phyloP scores from a whole-genome alignment of 495 filamentous ascomycete genomes.

The Lasiosphaeria miniovina region DNA sequence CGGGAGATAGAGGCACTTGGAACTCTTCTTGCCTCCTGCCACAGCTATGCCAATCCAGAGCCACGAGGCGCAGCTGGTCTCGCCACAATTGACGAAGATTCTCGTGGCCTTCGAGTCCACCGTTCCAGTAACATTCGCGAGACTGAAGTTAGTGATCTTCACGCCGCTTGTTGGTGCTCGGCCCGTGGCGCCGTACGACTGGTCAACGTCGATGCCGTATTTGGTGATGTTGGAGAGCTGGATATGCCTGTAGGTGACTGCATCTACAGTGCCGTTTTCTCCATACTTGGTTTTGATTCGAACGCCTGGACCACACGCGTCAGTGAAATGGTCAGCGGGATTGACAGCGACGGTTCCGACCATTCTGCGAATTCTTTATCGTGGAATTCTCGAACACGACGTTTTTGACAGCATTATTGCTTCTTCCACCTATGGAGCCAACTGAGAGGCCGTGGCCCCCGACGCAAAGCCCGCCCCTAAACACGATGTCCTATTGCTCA shows the following conservation, averaged over 20 bases:
- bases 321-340: no score
- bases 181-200: constrained; percentile 67
- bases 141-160: constrained; percentile 56
- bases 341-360: constrained; percentile 1
- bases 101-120: constrained; percentile 42
- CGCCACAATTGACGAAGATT: constrained; percentile 55
- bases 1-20: constrained; percentile 37
- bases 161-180: constrained; percentile 57
- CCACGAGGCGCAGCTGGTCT: constrained; percentile 47
- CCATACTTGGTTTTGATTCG: constrained; percentile 63
- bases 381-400: constrained; percentile 34
- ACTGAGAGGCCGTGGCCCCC: constrained; percentile 70
- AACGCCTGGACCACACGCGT: constrained; percentile 25
- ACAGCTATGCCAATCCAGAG: constrained; percentile 46
- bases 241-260: constrained; percentile 60
- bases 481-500: constrained; percentile 42
- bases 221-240: constrained; percentile 54
- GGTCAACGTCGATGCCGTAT: constrained; percentile 66
- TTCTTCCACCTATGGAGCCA: constrained; percentile 64
- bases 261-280: constrained; percentile 54
- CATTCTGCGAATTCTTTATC: constrained; percentile 56
- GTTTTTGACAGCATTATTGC: constrained; percentile 56
- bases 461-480: constrained; percentile 51
- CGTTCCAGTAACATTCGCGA: constrained; percentile 52
- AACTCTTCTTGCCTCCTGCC: constrained; percentile 47